Evolutionary conservation across 495 filamentous ascomycete genomes (phyloP).

Genomic region (Jackrogersella minutella): DNA sequence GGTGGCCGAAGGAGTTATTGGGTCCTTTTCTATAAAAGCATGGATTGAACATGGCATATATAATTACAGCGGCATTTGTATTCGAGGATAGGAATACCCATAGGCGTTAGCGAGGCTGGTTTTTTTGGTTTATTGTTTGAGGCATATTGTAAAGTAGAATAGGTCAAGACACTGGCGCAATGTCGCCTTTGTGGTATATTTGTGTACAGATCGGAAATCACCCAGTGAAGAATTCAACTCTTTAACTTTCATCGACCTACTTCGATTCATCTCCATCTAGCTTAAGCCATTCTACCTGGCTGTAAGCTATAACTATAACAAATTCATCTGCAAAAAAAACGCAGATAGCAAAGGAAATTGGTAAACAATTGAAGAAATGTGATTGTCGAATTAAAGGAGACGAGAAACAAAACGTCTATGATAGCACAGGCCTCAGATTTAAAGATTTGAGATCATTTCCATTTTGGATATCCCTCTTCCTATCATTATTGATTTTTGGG

Average conservation of each 20-base stretch:
- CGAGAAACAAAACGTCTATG: not conserved
- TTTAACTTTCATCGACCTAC: not conserved
- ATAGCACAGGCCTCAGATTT: conserved; percentile 60
- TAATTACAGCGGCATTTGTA: conserved; percentile 20
- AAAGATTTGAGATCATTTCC: conserved; percentile 64
- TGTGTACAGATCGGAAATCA: too few relatives aligned
- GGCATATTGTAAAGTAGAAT: not conserved
- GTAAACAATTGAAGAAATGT: not conserved
- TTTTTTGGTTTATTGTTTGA: not conserved
- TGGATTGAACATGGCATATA: not conserved
- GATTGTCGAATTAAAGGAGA: not conserved
- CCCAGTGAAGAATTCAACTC: not conserved
- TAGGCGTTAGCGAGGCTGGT: conserved; percentile 11
- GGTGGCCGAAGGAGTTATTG: too few relatives aligned
- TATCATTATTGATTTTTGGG: conserved; percentile 60
- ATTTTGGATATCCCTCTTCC: conserved; percentile 64
- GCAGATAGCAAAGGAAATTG: not conserved
- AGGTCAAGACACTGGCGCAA: too few relatives aligned
- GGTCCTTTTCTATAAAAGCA: conserved; percentile 11
- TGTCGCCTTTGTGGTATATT: too few relatives aligned
- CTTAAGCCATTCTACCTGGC: not conserved
- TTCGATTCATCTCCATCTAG: not conserved
- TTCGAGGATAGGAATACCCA: conserved; percentile 22
- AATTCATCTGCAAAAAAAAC: not conserved
- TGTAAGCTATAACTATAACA: not conserved